These are phyloP conservation scores for Collariella sp. DNA, from an alignment of 495 filamentous ascomycete genomes.

Conservation along the genomic window DNA sequence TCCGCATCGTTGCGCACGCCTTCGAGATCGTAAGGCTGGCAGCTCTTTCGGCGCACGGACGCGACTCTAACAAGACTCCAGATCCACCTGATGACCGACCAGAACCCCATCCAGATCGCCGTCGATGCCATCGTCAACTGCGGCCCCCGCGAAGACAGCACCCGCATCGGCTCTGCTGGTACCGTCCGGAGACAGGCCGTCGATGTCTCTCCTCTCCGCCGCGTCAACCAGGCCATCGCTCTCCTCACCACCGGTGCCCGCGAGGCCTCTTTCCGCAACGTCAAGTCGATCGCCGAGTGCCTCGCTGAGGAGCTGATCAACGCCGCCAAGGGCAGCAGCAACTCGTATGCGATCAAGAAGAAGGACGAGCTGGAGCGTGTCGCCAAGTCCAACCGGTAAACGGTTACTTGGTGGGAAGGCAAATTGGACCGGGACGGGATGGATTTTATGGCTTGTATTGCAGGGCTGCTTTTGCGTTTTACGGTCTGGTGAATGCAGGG, in stretches of 20 bases:
- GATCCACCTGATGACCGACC: constrained; percentile 99
- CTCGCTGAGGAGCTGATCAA: constrained; percentile 99
- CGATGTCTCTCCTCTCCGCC: constrained; percentile 97
- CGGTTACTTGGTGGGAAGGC: constrained; percentile 27
- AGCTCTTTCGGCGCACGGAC: not conserved
- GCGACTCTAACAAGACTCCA: constrained; percentile 28
- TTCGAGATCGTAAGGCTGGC: constrained; percentile 85
- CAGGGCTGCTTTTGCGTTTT: constrained; percentile 44
- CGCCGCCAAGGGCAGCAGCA: constrained; percentile 98
- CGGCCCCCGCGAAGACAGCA: constrained; percentile 98
- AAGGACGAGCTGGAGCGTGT: constrained; percentile 99
- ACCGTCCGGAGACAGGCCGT: constrained; percentile 99
- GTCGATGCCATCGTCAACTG: constrained; percentile 99
- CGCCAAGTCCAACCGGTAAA: constrained; percentile 98
- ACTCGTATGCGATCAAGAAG: constrained; percentile 99
- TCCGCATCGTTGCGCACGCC: constrained; percentile 96
- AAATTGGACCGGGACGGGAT: constrained; percentile 30
- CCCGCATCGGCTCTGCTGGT: constrained; percentile 97
- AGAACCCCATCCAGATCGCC: constrained; percentile 99
- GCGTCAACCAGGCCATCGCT: constrained; percentile 98
- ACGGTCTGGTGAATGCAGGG: constrained; percentile 39
- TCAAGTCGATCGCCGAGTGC: constrained; percentile 98
- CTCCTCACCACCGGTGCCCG: constrained; percentile 95
- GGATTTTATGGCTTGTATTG: constrained; percentile 43
- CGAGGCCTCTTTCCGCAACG: constrained; percentile 96